Base-by-base conservation (phyloP, 306 rosid species). In the Potentilla sterilis region DNA sequence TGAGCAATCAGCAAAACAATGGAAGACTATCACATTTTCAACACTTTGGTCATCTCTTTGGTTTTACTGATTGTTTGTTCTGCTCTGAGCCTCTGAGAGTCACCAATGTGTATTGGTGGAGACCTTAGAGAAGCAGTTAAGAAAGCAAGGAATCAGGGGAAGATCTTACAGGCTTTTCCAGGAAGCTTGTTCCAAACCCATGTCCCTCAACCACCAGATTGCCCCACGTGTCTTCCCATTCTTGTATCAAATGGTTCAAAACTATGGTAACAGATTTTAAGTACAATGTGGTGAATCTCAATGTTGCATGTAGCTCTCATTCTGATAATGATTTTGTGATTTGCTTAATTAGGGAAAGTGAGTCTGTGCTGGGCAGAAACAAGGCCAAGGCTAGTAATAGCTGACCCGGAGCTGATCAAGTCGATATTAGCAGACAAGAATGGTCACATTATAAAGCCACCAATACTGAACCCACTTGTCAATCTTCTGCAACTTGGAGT, bases 221-320 rank as follows among this genome's bases (percentile, higher is more conserved):
- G 78, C 66, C 9, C 83, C 83, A 48, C 87, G 86, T 35, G 77
- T 85, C 86, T 37, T 72, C 71, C 92, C 88, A 5, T 85, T 81
- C 75, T 61, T 70, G 57, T 44, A 81, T 32, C 38, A 69, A 40
- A 69, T 83, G 85, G 72, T 83, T 3, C 80, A 77, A 21, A 73
- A 79, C 34, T 72, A 79, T 48, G 89, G 89, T 85, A 72, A 77
- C 7, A 16, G 58, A 44, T 22, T 16, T 42, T 37, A 62, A n/a
- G 1, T 5, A 4, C 0, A 5, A 16, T 16, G 3, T 6, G 58
- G 22, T 51, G 58, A 51, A 51, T 51, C 24, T 49, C 8, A 15
- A 2, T 49, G 55, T 16, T 2, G 4, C 4, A 2, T 49, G n/a
- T 49, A 16, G n/a, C 55, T 49, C 55, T 51, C 58, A 51, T 51